These are phyloP conservation scores for Lithospermum erythrorhizon DNA, from an alignment of 257 asterid species.

Conservation along the genomic window DNA sequence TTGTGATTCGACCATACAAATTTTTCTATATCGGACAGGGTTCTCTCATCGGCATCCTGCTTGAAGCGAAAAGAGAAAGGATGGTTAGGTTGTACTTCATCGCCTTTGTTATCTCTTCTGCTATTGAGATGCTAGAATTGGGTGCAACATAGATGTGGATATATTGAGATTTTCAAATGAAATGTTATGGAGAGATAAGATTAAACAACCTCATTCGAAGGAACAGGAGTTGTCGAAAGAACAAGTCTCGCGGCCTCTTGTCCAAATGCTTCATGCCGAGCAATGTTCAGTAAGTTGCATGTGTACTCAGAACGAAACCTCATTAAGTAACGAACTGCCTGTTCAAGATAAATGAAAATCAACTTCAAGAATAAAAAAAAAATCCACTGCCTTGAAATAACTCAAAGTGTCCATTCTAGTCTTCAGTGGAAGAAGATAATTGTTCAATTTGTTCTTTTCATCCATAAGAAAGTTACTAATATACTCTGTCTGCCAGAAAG, in stretches of 20 bases:
- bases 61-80: slow-evolving; percentile 1
- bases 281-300: slow-evolving; percentile 68
- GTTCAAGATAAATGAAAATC: slow-evolving; percentile 7
- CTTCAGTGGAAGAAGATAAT: too few relatives aligned
- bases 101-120: too few relatives aligned
- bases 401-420: too few relatives aligned
- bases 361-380: background rate
- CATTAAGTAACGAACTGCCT: slow-evolving; percentile 96
- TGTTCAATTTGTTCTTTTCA: too few relatives aligned
- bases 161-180: too few relatives aligned
- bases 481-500: too few relatives aligned
- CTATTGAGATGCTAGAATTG: too few relatives aligned
- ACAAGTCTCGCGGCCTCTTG: slow-evolving; percentile 75
- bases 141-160: too few relatives aligned
- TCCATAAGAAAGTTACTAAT: too few relatives aligned
- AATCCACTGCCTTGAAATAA: background rate
- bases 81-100: background rate
- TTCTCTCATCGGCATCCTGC: slow-evolving; percentile 27
- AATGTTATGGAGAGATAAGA: background rate
- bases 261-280: slow-evolving; percentile 79
- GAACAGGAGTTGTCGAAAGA: slow-evolving; percentile 31
- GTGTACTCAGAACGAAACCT: slow-evolving; percentile 80
- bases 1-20: slow-evolving; percentile 76
- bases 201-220: slow-evolving; percentile 30
- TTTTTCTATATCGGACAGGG: slow-evolving; percentile 36